phyloP scores from a whole-genome alignment of 495 filamentous ascomycete species.

The Parathielavia hyrcaniae region DNA sequence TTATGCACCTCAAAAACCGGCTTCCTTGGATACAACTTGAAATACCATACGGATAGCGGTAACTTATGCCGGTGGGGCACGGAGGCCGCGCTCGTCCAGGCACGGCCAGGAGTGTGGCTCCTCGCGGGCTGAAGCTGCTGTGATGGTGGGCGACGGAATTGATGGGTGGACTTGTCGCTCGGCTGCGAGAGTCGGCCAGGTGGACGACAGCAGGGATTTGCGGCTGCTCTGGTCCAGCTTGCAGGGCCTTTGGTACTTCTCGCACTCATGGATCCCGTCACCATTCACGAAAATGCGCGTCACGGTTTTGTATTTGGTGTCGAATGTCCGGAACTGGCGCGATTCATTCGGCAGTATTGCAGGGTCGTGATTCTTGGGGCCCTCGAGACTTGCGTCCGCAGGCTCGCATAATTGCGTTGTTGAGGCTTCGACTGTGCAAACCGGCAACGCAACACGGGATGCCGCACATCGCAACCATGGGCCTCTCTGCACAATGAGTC shows the following conservation, averaged over 20 bases:
- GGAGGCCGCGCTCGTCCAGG: conserved; percentile 27
- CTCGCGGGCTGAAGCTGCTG: conserved; percentile 16
- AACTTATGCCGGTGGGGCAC: conserved; percentile 11
- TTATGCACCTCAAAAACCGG: neutral
- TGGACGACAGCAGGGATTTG: conserved; percentile 33
- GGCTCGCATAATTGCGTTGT: conserved; percentile 14
- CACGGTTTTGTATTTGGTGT: conserved; percentile 8
- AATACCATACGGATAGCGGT: neutral
- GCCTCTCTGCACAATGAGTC: neutral
- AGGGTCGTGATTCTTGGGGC: no score
- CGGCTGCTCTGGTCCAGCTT: conserved; percentile 24
- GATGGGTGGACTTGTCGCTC: conserved; percentile 32
- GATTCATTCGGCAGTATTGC: neutral
- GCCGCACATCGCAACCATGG: neutral
- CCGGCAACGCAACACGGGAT: neutral
- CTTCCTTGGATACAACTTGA: neutral
- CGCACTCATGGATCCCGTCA: conserved; percentile 18
- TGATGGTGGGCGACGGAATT: conserved; percentile 29
- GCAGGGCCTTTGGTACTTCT: conserved; percentile 24
- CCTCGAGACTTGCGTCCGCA: no score
- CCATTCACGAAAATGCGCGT: conserved; percentile 8
- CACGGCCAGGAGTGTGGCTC: conserved; percentile 20
- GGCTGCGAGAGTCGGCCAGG: conserved; percentile 36
- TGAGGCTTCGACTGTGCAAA: conserved; percentile 6
- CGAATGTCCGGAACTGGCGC: neutral